Conservation (phyloP, 371 early-diverging fungal species). For the Vairimorpha apis region DNA sequence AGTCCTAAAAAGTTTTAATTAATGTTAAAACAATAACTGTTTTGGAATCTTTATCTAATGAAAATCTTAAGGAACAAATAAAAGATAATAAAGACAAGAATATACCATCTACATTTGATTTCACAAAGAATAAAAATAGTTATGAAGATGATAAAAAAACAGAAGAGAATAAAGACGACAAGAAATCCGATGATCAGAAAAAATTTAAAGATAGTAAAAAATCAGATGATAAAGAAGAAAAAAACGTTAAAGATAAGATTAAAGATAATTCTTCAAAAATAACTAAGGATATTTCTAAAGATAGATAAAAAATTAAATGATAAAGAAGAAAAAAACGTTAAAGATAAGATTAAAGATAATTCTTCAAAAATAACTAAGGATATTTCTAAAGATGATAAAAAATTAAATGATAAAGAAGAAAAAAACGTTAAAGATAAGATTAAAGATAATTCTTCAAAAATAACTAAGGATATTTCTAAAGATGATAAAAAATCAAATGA, state of each 20-base stretch:
- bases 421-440: background rate
- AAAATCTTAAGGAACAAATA: background rate
- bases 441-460: too few relatives aligned
- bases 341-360: background rate
- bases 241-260: background rate
- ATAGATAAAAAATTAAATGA: background rate
- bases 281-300: background rate
- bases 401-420: background rate
- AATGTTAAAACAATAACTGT: conserved; percentile 6
- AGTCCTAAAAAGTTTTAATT: background rate
- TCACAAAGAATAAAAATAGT: background rate
- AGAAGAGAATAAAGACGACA: background rate
- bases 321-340: background rate
- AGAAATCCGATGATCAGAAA: background rate
- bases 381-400: background rate
- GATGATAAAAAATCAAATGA: background rate
- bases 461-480: background rate
- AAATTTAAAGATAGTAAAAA: background rate
- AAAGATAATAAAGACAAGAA: background rate
- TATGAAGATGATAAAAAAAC: background rate
- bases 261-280: background rate
- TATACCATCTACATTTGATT: background rate
- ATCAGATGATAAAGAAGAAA: background rate
- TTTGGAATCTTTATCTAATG: conserved; percentile 1
- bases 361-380: background rate